Evolutionary conservation across 2,329 filamentous ascomycete species (phyloP).

Genomic region (Eurotiales sp.): DNA sequence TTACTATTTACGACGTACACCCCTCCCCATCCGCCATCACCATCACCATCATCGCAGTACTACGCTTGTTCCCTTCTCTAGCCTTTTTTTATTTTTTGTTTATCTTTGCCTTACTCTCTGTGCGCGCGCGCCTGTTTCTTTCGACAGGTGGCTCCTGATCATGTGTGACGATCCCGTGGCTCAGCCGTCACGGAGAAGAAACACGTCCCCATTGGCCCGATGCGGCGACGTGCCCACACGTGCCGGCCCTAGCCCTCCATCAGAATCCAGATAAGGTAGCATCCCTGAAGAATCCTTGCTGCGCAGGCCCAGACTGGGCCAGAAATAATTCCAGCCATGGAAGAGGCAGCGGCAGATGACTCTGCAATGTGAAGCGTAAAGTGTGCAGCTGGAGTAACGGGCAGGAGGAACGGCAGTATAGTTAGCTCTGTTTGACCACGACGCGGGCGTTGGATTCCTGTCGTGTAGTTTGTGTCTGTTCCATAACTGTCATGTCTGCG

Average conservation of each 20-base stretch:
- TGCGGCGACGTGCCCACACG: constrained; percentile 14
- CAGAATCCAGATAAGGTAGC: constrained; percentile 5
- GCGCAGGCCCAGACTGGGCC: constrained; percentile 3
- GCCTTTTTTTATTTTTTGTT: not conserved
- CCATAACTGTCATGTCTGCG: too few relatives aligned
- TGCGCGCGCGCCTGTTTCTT: not conserved
- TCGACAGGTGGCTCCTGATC: constrained; percentile 20
- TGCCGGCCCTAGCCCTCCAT: constrained; percentile 18
- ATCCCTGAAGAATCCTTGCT: constrained; percentile 7
- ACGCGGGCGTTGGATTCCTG: too few relatives aligned
- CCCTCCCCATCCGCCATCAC: not conserved
- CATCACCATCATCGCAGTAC: not conserved
- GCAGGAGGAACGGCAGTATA: too few relatives aligned
- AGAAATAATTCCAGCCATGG: not conserved
- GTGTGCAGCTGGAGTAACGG: too few relatives aligned
- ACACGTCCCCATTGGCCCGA: constrained; percentile 24
- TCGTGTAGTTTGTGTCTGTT: too few relatives aligned
- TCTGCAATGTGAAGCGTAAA: too few relatives aligned
- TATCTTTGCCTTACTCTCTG: not conserved
- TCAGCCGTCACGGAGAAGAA: constrained; percentile 19
- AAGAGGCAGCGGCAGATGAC: too few relatives aligned
- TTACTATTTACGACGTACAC: too few relatives aligned
- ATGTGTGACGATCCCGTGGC: constrained; percentile 39
- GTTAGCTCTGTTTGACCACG: too few relatives aligned
- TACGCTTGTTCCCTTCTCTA: not conserved